Evolutionary conservation across 352 stramenopile genomes (phyloP).

Genomic region (Pythium volutum): DNA sequence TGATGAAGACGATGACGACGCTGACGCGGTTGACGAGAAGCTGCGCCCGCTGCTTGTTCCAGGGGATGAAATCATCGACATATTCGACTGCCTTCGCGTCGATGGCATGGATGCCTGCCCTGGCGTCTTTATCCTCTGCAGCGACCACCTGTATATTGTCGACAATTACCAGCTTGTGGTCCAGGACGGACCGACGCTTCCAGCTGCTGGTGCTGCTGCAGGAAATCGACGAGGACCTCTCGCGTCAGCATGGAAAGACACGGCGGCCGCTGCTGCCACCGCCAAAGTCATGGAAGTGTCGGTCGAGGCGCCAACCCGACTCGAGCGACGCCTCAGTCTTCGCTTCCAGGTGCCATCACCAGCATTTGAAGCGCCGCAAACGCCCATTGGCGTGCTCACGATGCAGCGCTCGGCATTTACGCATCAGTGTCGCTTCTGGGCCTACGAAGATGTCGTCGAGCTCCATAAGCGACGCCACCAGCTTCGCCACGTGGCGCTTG

Average conservation of each 20-base stretch:
- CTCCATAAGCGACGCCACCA: constrained; percentile 77
- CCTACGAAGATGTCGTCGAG: constrained; percentile 70
- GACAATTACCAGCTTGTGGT: constrained; percentile 59
- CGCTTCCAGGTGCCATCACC: constrained; percentile 27
- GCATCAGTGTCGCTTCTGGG: constrained; percentile 72
- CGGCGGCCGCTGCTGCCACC: neutral
- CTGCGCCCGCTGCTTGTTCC: constrained; percentile 59
- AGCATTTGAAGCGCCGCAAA: constrained; percentile 8
- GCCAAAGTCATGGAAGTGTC: constrained; percentile 52
- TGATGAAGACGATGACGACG: constrained; percentile 12
- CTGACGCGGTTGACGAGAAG: constrained; percentile 56
- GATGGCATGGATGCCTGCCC: constrained; percentile 79
- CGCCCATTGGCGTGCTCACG: constrained; percentile 20
- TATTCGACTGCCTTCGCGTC: constrained; percentile 67
- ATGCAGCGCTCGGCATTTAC: constrained; percentile 35
- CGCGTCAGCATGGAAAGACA: neutral
- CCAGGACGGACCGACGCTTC: constrained; percentile 21
- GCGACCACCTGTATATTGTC: constrained; percentile 65
- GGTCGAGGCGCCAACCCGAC: constrained; percentile 37
- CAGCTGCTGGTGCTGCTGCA: neutral
- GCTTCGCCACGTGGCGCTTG: constrained; percentile 65
- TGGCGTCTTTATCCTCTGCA: constrained; percentile 66
- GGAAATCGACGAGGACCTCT: neutral
- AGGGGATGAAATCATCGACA: constrained; percentile 61
- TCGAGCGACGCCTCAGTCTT: constrained; percentile 54